Evolutionary conservation across 257 asterid genomes (phyloP).

Genomic region (Solanum medicagineum): DNA sequence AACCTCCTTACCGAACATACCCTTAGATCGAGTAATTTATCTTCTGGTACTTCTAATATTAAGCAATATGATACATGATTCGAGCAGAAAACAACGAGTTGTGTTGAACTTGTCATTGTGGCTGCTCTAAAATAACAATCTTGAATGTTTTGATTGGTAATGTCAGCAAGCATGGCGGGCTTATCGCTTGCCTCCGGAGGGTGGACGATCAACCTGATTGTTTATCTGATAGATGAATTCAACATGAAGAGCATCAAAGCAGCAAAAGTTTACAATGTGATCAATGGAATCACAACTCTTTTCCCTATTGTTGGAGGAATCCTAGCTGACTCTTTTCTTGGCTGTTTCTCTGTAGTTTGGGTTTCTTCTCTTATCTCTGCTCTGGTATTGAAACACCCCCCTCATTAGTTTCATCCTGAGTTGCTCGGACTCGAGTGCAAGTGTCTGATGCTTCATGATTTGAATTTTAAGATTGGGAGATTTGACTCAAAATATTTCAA

Average conservation of each 20-base stretch:
- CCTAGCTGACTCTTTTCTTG: slow-evolving; percentile 59
- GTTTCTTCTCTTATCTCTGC: slow-evolving; percentile 57
- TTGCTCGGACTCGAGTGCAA: background rate
- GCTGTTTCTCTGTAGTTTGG: slow-evolving; percentile 73
- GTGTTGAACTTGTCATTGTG: background rate
- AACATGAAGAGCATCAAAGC: slow-evolving; percentile 66
- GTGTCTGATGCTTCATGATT: background rate
- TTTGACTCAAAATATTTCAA: background rate
- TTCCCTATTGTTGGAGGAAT: slow-evolving; percentile 68
- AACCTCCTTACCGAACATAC: too few relatives aligned
- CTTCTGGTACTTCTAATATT: background rate
- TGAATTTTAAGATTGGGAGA: background rate
- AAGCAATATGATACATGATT: background rate
- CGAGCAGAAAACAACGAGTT: background rate
- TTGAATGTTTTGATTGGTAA: background rate
- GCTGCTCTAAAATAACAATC: too few relatives aligned
- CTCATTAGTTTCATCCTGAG: background rate
- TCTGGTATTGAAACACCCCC: slow-evolving; percentile 21
- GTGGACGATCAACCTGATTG: slow-evolving; percentile 49
- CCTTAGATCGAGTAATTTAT: background rate
- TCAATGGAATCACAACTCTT: slow-evolving; percentile 56
- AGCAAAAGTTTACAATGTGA: slow-evolving; percentile 55
- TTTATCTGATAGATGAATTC: slow-evolving; percentile 66
- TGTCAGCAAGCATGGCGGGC: slow-evolving; percentile 50
- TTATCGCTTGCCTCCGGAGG: slow-evolving; percentile 60